Evolutionary conservation across 352 stramenopile genomes (phyloP).

Genomic region (Pythium brassicae): DNA sequence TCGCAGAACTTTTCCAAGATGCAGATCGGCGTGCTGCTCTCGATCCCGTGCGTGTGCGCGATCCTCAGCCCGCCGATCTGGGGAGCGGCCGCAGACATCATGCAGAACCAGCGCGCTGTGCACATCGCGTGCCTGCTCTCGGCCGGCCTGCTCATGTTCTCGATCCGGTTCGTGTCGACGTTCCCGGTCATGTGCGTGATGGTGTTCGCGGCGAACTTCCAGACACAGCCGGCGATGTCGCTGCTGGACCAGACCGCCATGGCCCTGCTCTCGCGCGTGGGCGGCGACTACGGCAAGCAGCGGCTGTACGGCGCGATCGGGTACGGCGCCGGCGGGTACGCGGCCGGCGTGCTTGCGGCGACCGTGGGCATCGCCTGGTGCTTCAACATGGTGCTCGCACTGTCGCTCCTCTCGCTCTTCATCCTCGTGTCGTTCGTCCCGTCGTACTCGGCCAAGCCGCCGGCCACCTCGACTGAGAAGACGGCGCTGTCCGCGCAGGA

Average conservation of each 20-base stretch:
- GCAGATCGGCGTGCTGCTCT: slow-evolving; percentile 70
- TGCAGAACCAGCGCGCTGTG: slow-evolving; percentile 60
- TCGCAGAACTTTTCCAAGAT: slow-evolving; percentile 58
- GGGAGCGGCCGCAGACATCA: slow-evolving; percentile 52
- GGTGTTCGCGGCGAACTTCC: slow-evolving; percentile 72
- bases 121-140: slow-evolving; percentile 62
- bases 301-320: slow-evolving; percentile 66
- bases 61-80: slow-evolving; percentile 68
- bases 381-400: slow-evolving; percentile 70
- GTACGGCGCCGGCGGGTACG: slow-evolving; percentile 62
- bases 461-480: background rate
- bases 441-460: slow-evolving; percentile 23
- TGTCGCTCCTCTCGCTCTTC: slow-evolving; percentile 51
- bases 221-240: slow-evolving; percentile 60
- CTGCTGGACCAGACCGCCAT: slow-evolving; percentile 67
- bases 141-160: slow-evolving; percentile 63
- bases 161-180: slow-evolving; percentile 52
- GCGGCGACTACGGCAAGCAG: slow-evolving; percentile 76
- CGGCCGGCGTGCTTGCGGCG: slow-evolving; percentile 52
- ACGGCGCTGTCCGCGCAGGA: background rate
- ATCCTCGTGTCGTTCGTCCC: slow-evolving; percentile 52
- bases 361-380: slow-evolving; percentile 69
- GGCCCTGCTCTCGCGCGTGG: slow-evolving; percentile 50
- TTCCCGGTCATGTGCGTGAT: slow-evolving; percentile 72
- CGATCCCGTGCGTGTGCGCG: slow-evolving; percentile 62